Conservation (phyloP, 2,329 filamentous ascomycete species). For the Trichoderma brevicompactum region DNA sequence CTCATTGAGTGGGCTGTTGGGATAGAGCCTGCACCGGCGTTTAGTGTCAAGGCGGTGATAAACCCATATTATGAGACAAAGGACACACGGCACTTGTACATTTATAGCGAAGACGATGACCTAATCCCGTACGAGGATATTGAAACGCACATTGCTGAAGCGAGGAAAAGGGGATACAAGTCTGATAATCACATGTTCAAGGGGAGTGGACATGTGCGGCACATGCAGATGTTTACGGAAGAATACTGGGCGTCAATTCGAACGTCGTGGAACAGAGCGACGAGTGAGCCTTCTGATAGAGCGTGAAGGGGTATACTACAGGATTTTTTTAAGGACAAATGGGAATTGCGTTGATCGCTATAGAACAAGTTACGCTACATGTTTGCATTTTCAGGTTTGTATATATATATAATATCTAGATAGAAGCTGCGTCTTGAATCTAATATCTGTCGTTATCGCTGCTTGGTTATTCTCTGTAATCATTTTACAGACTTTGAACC, state of each 20-base stretch:
- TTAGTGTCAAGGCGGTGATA: conserved; percentile 44
- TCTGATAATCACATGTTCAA: conserved; percentile 59
- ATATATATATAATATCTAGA: neutral
- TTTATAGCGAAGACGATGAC: conserved; percentile 63
- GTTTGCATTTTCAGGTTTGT: neutral
- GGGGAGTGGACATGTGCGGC: conserved; percentile 63
- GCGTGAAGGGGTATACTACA: neutral
- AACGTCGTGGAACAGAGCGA: conserved; percentile 36
- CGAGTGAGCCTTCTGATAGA: conserved; percentile 17
- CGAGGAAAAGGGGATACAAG: conserved; percentile 53
- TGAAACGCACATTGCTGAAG: conserved; percentile 56
- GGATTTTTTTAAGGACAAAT: neutral
- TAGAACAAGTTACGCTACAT: conserved; percentile 1
- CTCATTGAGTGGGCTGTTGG: conserved; percentile 44
- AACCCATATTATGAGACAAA: conserved; percentile 44
- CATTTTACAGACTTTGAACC: no score
- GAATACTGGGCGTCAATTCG: conserved; percentile 60
- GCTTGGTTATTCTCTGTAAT: no score
- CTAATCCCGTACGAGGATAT: conserved; percentile 62
- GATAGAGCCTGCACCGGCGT: conserved; percentile 47
- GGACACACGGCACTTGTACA: conserved; percentile 54
- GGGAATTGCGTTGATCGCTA: neutral
- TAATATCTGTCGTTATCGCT: neutral
- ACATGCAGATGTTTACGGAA: conserved; percentile 60
- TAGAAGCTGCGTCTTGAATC: neutral